Evolutionary conservation across 495 filamentous ascomycete genomes (phyloP).

Genomic region (Aspergillus bridgeri): DNA sequence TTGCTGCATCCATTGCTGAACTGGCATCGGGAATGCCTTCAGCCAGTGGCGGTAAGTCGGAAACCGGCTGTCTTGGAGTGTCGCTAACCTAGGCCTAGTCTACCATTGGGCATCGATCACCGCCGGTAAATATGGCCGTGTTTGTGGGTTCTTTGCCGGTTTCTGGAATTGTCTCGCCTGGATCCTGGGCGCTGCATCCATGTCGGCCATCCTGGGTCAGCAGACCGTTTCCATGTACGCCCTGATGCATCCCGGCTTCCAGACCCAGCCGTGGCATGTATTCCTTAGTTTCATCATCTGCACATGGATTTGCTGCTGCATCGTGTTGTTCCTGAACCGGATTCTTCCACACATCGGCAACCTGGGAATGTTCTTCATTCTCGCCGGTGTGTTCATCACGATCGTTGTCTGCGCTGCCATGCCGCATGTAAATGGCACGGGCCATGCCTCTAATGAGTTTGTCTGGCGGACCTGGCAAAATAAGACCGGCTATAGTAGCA

Average conservation of each 20-base stretch:
- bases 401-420: constrained; percentile 73
- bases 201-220: constrained; percentile 64
- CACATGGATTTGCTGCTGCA: constrained; percentile 62
- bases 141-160: constrained; percentile 73
- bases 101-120: constrained; percentile 85
- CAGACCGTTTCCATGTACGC: constrained; percentile 68
- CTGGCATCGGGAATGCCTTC: constrained; percentile 79
- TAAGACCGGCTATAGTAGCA: constrained; percentile 59
- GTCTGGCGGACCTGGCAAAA: constrained; percentile 67
- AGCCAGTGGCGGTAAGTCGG: constrained; percentile 55
- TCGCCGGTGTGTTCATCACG: constrained; percentile 66
- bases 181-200: constrained; percentile 60
- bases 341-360: constrained; percentile 63
- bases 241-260: constrained; percentile 62
- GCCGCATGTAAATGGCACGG: constrained; percentile 48
- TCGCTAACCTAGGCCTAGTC: constrained; percentile 30
- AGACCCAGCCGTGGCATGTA: constrained; percentile 67
- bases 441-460: constrained; percentile 51
- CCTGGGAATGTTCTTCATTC: constrained; percentile 65
- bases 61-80: neutral
- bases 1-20: constrained; percentile 62
- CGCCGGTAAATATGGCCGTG: constrained; percentile 64
- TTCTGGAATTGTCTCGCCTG: constrained; percentile 81
- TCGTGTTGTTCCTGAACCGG: constrained; percentile 70
- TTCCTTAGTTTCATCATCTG: constrained; percentile 67